phyloP scores from a whole-genome alignment of 2,329 filamentous ascomycete species.

The Xylogone sp. region DNA sequence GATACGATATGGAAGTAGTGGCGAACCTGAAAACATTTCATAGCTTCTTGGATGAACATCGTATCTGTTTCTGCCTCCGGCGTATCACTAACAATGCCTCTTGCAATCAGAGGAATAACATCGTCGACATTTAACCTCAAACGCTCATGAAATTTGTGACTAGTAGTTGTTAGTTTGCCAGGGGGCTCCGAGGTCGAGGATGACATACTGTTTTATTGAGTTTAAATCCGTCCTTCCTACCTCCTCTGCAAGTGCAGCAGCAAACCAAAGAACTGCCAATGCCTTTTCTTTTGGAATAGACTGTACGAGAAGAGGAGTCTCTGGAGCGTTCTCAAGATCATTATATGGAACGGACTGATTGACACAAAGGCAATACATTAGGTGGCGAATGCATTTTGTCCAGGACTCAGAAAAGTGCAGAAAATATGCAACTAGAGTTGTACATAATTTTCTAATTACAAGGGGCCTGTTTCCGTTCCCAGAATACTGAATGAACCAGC shows the following conservation, averaged over 20 bases:
- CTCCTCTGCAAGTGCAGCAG: slow-evolving; percentile 60
- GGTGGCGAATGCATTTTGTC: slow-evolving; percentile 60
- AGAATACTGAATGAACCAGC: slow-evolving; percentile 57
- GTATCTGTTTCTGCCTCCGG: slow-evolving; percentile 38
- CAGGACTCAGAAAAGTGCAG: slow-evolving; percentile 66
- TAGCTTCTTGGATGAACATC: slow-evolving; percentile 47
- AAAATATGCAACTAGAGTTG: slow-evolving; percentile 73
- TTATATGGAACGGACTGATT: slow-evolving; percentile 44
- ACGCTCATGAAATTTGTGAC: slow-evolving; percentile 43
- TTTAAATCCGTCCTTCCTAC: slow-evolving; percentile 63
- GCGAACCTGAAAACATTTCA: slow-evolving; percentile 58
- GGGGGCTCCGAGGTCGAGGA: background rate
- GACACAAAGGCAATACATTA: slow-evolving; percentile 55
- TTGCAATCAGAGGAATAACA: slow-evolving; percentile 43
- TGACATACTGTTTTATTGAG: slow-evolving; percentile 50
- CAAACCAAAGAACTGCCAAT: slow-evolving; percentile 62
- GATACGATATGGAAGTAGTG: background rate
- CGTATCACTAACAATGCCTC: slow-evolving; percentile 31
- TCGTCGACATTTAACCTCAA: slow-evolving; percentile 49
- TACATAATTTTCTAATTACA: slow-evolving; percentile 70
- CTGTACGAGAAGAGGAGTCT: slow-evolving; percentile 40
- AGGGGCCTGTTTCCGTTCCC: slow-evolving; percentile 50
- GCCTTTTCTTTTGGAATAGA: slow-evolving; percentile 47
- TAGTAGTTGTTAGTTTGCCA: slow-evolving; percentile 10
- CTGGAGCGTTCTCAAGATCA: slow-evolving; percentile 38